Conservation (phyloP, 2,329 filamentous ascomycete species). For the Orbilia blumenaviensis region DNA sequence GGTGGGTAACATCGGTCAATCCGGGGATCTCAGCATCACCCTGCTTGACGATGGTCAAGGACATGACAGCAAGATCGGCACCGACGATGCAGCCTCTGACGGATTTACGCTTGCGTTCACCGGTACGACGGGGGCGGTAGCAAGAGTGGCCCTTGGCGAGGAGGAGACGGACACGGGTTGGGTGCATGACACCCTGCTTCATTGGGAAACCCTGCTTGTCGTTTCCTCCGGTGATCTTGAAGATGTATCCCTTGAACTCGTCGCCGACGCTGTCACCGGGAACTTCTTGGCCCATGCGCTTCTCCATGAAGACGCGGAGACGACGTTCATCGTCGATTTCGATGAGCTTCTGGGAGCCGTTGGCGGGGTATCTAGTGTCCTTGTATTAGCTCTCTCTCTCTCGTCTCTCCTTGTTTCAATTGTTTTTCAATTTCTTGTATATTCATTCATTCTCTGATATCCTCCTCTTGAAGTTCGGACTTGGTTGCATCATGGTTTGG, state of each 20-base stretch:
- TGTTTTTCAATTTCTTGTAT: background rate
- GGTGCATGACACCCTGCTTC: conserved; percentile 99
- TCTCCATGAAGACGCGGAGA: conserved; percentile 96
- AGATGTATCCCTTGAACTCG: conserved; percentile 99
- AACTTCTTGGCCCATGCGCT: conserved; percentile 87
- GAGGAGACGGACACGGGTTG: conserved; percentile 96
- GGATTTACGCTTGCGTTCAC: conserved; percentile 99
- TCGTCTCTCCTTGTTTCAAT: background rate
- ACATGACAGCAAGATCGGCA: conserved; percentile 93
- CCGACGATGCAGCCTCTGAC: conserved; percentile 99
- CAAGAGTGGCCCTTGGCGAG: conserved; percentile 94
- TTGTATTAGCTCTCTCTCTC: conserved; percentile 7
- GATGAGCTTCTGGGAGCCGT: conserved; percentile 99
- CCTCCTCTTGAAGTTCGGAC: background rate
- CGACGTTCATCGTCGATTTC: conserved; percentile 99
- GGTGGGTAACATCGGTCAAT: conserved; percentile 95
- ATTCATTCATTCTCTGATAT: background rate
- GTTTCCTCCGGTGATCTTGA: conserved; percentile 99
- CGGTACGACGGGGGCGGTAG: conserved; percentile 97
- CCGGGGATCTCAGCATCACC: conserved; percentile 93
- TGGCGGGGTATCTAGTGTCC: conserved; percentile 93
- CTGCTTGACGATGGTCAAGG: conserved; percentile 97
- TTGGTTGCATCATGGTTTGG: background rate
- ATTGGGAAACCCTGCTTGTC: conserved; percentile 99
- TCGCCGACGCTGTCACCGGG: conserved; percentile 93